Percentiles rank a stretch among this genome's conserved stretches.
Evolutionary conservation across 306 rosid species (phyloP).

Genomic region (Sophora flavescens): DNA sequence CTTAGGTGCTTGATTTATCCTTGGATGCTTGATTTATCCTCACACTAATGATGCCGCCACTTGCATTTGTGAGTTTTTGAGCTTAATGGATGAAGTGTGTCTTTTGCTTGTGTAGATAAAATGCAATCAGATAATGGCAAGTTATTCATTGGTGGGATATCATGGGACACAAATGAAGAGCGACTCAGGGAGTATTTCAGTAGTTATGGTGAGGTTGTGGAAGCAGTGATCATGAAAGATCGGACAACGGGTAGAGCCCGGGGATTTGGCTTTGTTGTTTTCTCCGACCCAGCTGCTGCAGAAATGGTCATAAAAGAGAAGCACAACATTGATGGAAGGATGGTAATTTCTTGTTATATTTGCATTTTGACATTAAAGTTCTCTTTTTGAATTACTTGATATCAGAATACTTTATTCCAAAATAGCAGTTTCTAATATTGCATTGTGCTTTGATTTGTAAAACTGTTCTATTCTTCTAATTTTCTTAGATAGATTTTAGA

Average conservation of each 20-base stretch:
- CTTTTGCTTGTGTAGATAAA: constrained; percentile 72
- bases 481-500: constrained; percentile 39
- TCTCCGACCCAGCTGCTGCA: constrained; percentile 81
- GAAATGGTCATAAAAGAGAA: constrained; percentile 85
- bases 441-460: constrained; percentile 41
- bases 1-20: constrained; percentile 25
- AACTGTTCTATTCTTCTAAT: constrained; percentile 35
- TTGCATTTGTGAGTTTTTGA: constrained; percentile 55
- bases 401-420: neutral
- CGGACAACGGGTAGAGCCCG: constrained; percentile 98
- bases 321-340: constrained; percentile 97
- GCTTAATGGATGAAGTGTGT: constrained; percentile 45
- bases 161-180: constrained; percentile 99
- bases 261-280: constrained; percentile 96
- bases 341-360: constrained; percentile 64
- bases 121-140: constrained; percentile 98
- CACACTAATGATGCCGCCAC: constrained; percentile 38
- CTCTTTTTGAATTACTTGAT: constrained; percentile 40
- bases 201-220: constrained; percentile 89
- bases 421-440: constrained; percentile 32
- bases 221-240: constrained; percentile 99
- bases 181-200: constrained; percentile 93
- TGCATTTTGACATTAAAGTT: constrained; percentile 46
- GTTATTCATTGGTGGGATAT: constrained; percentile 93
- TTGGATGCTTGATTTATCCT: too few species aligned